Percentiles rank a stretch among this genome's conserved stretches.
Conservation (phyloP, 805 yeast genomes). For the Yarrowia divulgata region DNA sequence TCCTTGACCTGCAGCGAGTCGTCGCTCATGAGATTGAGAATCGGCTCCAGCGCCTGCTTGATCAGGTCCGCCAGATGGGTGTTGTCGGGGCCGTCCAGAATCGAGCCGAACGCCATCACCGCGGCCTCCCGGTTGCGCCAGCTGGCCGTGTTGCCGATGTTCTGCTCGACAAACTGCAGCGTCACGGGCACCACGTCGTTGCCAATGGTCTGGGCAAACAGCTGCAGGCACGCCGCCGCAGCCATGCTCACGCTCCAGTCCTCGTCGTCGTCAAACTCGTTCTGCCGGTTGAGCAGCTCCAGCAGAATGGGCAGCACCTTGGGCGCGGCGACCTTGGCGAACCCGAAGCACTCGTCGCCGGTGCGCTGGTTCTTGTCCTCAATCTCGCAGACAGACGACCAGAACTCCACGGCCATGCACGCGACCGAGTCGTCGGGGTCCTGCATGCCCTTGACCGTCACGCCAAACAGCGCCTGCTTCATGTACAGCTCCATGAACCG, state of each 20-base stretch:
- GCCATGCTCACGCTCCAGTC: slow-evolving; percentile 99
- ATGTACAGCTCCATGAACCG: slow-evolving; percentile 89
- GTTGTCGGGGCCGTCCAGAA: slow-evolving; percentile 90
- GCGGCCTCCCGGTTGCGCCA: slow-evolving; percentile 98
- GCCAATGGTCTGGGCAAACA: slow-evolving; percentile 90
- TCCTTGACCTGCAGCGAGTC: slow-evolving; percentile 85
- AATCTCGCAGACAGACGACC: slow-evolving; percentile 99
- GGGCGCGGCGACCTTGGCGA: slow-evolving; percentile 81
- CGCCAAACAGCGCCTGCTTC: slow-evolving; percentile 93
- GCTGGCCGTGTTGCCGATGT: slow-evolving; percentile 58
- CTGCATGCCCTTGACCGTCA: slow-evolving; percentile 90
- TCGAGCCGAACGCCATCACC: slow-evolving; percentile 98
- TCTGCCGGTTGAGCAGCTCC: slow-evolving; percentile 80
- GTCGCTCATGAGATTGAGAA: slow-evolving; percentile 76
- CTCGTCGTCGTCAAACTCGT: slow-evolving; percentile 88
- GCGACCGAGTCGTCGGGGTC: slow-evolving; percentile 83
- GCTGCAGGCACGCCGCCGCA: slow-evolving; percentile 94
- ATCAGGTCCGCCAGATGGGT: slow-evolving; percentile 71
- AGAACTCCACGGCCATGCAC: slow-evolving; percentile 98
- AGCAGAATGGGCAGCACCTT: slow-evolving; percentile 90
- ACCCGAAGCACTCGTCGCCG: slow-evolving; percentile 63
- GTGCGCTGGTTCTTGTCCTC: slow-evolving; percentile 60
- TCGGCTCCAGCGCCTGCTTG: slow-evolving; percentile 82
- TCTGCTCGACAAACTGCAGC: slow-evolving; percentile 78
- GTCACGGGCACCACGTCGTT: slow-evolving; percentile 86